These are phyloP conservation scores for Metschnikowia shivogae DNA, from an alignment of 805 yeast genomes.

Conservation along the genomic window DNA sequence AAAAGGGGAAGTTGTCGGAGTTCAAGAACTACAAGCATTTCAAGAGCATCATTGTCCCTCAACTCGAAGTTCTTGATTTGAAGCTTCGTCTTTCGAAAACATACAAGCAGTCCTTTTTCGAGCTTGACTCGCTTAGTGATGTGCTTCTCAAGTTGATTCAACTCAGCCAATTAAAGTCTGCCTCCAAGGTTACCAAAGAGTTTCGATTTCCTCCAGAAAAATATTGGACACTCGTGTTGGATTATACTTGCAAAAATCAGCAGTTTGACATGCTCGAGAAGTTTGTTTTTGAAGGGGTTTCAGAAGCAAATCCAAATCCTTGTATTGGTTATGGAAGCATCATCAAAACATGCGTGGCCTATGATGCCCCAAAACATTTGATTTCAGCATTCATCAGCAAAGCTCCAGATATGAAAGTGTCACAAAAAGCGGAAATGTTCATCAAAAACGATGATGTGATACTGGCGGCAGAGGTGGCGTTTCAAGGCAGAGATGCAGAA, in stretches of 20 bases:
- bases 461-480: slow-evolving; percentile 49
- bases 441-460: slow-evolving; percentile 48
- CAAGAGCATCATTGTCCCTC: slow-evolving; percentile 23
- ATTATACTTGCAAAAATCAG: slow-evolving; percentile 41
- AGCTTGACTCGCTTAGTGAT: slow-evolving; percentile 23
- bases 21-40: slow-evolving; percentile 16
- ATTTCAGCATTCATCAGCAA: slow-evolving; percentile 58
- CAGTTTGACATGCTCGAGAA: slow-evolving; percentile 53
- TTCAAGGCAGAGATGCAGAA: slow-evolving; percentile 35
- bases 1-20: slow-evolving; percentile 22
- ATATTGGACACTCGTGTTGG: slow-evolving; percentile 50
- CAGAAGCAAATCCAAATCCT: slow-evolving; percentile 38
- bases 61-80: slow-evolving; percentile 30
- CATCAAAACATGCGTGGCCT: slow-evolving; percentile 46
- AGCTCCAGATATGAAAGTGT: slow-evolving; percentile 43
- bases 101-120: slow-evolving; percentile 28
- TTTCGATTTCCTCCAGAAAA: slow-evolving; percentile 57
- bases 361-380: slow-evolving; percentile 52
- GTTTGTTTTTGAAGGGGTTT: slow-evolving; percentile 21
- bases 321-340: slow-evolving; percentile 72
- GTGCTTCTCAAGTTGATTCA: slow-evolving; percentile 26
- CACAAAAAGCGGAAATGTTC: slow-evolving; percentile 48
- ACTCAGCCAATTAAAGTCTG: slow-evolving; percentile 47
- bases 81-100: slow-evolving; percentile 31
- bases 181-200: slow-evolving; percentile 45